Evolutionary conservation across 2,329 filamentous ascomycete genomes (phyloP).

Genomic region (Arthrobotrys sphaeroides): DNA sequence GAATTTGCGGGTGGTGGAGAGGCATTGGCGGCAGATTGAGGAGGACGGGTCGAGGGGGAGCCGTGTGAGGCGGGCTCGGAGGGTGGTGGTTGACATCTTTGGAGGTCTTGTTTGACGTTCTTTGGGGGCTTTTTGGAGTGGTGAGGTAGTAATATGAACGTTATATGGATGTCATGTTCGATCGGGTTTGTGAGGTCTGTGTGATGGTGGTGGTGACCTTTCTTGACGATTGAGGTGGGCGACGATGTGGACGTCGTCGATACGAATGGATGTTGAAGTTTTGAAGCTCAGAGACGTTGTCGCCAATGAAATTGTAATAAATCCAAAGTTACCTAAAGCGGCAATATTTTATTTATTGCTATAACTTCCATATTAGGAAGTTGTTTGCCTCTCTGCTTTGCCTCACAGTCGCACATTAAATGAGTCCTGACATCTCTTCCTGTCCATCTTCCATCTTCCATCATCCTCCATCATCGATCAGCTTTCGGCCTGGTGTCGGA

Average conservation of each 20-base stretch:
- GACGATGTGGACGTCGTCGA: neutral
- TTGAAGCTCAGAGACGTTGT: conserved; percentile 1
- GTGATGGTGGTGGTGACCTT: neutral
- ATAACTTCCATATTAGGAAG: neutral
- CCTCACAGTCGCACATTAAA: neutral
- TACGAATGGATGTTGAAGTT: neutral
- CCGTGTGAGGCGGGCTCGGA: conserved; percentile 29
- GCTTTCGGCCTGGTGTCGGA: neutral
- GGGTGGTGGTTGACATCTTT: conserved; percentile 33
- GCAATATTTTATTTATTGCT: neutral
- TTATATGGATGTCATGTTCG: conserved; percentile 46
- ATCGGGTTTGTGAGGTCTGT: neutral
- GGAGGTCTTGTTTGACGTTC: too few species aligned
- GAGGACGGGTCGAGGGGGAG: conserved; percentile 13
- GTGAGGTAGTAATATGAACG: neutral
- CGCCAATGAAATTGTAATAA: neutral
- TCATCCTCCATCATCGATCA: neutral
- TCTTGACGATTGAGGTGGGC: too few species aligned
- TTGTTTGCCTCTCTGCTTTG: neutral
- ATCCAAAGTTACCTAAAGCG: neutral
- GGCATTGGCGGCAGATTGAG: conserved; percentile 45
- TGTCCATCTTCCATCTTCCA: neutral
- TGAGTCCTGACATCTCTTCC: neutral
- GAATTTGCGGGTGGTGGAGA: conserved; percentile 67
- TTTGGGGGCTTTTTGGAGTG: too few species aligned